Base-by-base conservation (phyloP, 202 grass and related monocot genomes). In the Schoenoplectus triqueter region DNA sequence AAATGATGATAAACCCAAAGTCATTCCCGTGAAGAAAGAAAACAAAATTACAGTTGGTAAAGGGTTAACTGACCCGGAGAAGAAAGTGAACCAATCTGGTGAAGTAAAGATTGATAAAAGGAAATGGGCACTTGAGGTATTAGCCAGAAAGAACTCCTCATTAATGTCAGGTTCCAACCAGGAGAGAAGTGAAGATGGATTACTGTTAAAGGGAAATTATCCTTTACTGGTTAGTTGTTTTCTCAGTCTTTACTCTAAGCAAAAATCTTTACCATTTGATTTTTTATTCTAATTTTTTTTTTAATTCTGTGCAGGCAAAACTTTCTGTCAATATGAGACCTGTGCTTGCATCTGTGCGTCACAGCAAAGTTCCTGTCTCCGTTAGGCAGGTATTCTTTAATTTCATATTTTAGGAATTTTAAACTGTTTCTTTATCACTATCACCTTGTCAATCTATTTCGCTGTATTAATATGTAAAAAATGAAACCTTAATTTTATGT, bases 61-160 rank as follows among this genome's bases (percentile, higher is more conserved):
- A 88, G 54, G 46, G 62, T 87, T 67, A 68, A 72, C 79, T 66
- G 64, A 45, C 73, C 47, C 57, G 55, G 66, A 82, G 78, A 91
- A 90, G 80, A 69, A 89, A 57, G 87, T 10, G 71, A 88, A 90
- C 20, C 75, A 87, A 74, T 49, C 88, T 78, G 65, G 73, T 86
- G 86, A 82, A 85, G 72, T 84, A 65, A 93, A 95, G 73, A 74
- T 63, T 81, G 95, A 93, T 80, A 98, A 95, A 92, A 95, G 72
- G 85, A 92, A 95, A 89, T 98, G 95, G 95, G 95, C 95, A 56
- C 90, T 94, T 85, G 95, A 98, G 84, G 71, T 98, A 71, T 75
- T 98, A 67, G 95, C 95, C 86, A 93, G 95, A 87, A 98, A 98
- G 87, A 95, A 91, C 89, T 76, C 88, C 49, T 92, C 81, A 71